Evolutionary conservation across 2,329 filamentous ascomycete species (phyloP), one percentile per base, ranked within the genome.

Genomic region (Chrysosporium queenslandicum): DNA sequence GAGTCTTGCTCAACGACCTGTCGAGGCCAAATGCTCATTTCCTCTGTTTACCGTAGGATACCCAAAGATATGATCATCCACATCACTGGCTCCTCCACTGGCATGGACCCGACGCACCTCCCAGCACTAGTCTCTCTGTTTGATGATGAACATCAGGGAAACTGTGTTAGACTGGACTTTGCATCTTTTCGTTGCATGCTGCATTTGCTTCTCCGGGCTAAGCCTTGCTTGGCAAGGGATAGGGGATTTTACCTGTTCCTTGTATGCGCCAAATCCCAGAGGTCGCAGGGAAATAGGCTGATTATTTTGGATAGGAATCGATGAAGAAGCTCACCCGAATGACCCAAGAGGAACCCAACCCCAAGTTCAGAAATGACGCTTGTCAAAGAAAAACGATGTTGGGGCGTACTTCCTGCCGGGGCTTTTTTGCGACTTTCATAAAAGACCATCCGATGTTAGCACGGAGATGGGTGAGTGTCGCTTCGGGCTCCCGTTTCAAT

Each of bases 391-490:
- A 59, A 41, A 25, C 39, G 12, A 45, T 46, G 29, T 27, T 59
- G 3, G 53, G 53, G 20, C 46, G 53, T 21, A 58, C 53, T 27
- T 36, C 32, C n/a, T 40, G 51, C 39, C n/a, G 39, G 12, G 37
- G 18, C 16, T 34, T 58, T 27, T 46, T 60, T 2, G 29, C 42
- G 3, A 18, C 20, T 6, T 56, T 56, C 27, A 12, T 53, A 8
- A 23, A 21, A 4, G 30, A 50, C 53, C 37, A 56, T n/a, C 16
- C 18, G 7, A 12, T 25, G 4, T 21, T 45, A 2, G 48, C 52
- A 18, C 49, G 56, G 11, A 58, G 58, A 59, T 54, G 60, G 56
- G 61, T 65, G 56, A 45, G 48, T 32, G 8, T 20, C 23, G 2
- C n/a, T 11, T 25, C 3, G 14, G 14, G 3, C n/a, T 3, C 20